These are phyloP conservation scores for Cryptococcus sp. DNA, from an alignment of 1,284 basidiomycete species.

Conservation along the genomic window DNA sequence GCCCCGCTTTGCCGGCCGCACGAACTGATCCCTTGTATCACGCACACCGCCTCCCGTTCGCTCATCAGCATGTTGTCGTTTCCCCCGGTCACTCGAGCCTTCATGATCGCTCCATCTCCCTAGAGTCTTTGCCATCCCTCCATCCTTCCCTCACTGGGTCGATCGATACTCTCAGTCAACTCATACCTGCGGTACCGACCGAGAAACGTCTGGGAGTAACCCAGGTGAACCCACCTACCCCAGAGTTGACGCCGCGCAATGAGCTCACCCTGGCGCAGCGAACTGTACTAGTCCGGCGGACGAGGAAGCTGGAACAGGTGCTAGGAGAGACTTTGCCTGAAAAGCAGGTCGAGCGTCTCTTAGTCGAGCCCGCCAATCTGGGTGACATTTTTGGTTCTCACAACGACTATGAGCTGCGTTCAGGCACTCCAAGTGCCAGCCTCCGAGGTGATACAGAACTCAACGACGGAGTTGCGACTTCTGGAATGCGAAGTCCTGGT, in stretches of 20 bases:
- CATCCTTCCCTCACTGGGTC: slow-evolving; percentile 22
- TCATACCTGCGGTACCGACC: slow-evolving; percentile 7
- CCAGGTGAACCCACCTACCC: not conserved
- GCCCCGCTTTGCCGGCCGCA: too few relatives aligned
- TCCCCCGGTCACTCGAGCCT: not conserved
- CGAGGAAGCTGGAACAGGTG: slow-evolving; percentile 73
- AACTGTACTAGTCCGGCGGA: slow-evolving; percentile 68
- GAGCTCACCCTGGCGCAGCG: slow-evolving; percentile 66
- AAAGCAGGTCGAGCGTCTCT: slow-evolving; percentile 27
- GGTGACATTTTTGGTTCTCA: slow-evolving; percentile 18
- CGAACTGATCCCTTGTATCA: too few relatives aligned
- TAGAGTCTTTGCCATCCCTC: slow-evolving; percentile 24
- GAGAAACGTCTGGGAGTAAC: slow-evolving; percentile 6
- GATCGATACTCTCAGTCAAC: slow-evolving; percentile 15
- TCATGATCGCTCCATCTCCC: slow-evolving; percentile 17
- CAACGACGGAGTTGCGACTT: too few relatives aligned
- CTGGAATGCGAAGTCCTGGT: too few relatives aligned
- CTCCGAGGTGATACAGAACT: not conserved
- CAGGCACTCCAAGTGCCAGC: slow-evolving; percentile 7
- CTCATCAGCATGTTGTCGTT: not conserved
- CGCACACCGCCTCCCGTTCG: too few relatives aligned
- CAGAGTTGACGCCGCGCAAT: slow-evolving; percentile 50
- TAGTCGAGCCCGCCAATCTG: slow-evolving; percentile 33
- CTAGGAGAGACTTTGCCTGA: slow-evolving; percentile 60
- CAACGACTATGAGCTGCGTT: slow-evolving; percentile 25